Evolutionary conservation across 192 early-diverging fungal genomes (phyloP), one percentile per base, ranked within the genome.

Genomic region (Rhizophlyctis rosea): DNA sequence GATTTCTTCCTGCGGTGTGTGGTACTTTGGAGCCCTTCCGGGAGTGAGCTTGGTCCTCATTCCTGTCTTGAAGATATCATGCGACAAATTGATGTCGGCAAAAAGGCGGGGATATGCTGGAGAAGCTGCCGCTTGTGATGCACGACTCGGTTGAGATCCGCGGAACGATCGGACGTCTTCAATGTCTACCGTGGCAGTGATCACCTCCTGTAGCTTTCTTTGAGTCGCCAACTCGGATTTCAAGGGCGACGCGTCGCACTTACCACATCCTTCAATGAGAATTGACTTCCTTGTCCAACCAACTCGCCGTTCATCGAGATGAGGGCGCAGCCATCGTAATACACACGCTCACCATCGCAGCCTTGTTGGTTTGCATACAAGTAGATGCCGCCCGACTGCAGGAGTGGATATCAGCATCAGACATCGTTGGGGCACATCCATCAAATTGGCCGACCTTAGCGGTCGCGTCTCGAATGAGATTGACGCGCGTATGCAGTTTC

Each of bases 281-380:
- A 99, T 77, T 99, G 97, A 3, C 85, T 80, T 48, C 91, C 88
- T 72, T 93, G 91, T 9, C 89, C 92, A 3, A 98, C 76, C 4
- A 97, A 78, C 24, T 86, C 71, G 34, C 96, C 96, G 67, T 99
- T 99, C 23, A 91, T 80, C 18, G 88, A 71, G 65, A 99, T 90
- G 80, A 99, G 76, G 0, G 90, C 82, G 44, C 89, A 89, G 14
- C 95, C 97, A 61, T 99, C 97, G 56, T 97, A 99, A 76, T 99
- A 99, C 25, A 97, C 75, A 23, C 97, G 87, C 69, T 99, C 97
- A 29, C 94, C 97, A 62, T 99, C 97, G 62, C 97, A 99, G 0
- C 97, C 97, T 69, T 91, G 84, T 64, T 96, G 95, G 72, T 99
- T 99, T 7, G 95, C 74, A 59, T 99, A 99, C 29, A 98, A 65